phyloP scores from a whole-genome alignment of 2,329 filamentous ascomycete genomes.

The Sclerotinia spermophila region DNA sequence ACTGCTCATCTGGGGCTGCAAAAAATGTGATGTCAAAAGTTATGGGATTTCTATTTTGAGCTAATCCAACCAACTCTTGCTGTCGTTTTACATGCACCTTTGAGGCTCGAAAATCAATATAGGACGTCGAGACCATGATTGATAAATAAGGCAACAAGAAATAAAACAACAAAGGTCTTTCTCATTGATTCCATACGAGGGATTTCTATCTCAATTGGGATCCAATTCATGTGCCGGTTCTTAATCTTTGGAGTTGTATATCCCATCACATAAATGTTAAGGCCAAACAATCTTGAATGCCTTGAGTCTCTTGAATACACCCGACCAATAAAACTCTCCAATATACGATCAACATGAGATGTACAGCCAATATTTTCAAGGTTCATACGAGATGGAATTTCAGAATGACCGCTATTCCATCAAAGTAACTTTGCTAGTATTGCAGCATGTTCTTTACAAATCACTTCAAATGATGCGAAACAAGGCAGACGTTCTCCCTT shows the following conservation, averaged over 20 bases:
- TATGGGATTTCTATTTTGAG: neutral
- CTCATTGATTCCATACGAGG: neutral
- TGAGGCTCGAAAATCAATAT: slow-evolving; percentile 6
- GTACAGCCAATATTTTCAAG: neutral
- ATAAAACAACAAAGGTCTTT: neutral
- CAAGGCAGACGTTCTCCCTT: neutral
- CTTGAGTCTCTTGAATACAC: neutral
- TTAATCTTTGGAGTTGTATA: neutral
- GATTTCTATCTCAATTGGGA: neutral
- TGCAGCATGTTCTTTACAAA: neutral
- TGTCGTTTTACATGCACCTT: neutral
- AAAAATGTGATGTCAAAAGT: neutral
- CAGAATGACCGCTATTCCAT: neutral
- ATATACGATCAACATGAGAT: neutral
- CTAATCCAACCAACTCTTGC: neutral
- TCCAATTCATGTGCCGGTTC: neutral
- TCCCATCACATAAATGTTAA: neutral
- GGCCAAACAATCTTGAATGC: neutral
- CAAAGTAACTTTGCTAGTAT: neutral
- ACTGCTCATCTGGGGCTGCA: neutral
- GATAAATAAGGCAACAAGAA: neutral
- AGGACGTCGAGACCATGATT: neutral
- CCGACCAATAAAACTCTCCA: neutral
- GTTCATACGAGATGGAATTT: neutral
- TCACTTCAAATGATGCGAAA: neutral